phyloP scores from a whole-genome alignment of 225 moss, liverwort and hornwort species.

The Sphagnum tenellum region DNA sequence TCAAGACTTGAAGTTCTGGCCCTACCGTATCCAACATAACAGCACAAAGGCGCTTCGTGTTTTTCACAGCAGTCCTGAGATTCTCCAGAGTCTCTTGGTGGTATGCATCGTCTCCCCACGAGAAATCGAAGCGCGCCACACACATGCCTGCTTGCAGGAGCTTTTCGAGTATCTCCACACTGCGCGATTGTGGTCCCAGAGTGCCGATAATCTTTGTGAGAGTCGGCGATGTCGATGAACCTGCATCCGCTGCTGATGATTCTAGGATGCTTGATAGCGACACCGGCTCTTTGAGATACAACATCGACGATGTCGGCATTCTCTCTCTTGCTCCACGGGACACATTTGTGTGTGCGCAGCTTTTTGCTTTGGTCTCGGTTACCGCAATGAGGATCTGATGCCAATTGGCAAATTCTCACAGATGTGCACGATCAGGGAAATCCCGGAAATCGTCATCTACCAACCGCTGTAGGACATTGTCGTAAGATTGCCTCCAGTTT shows the following conservation, averaged over 20 bases:
- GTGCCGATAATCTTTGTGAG: slow-evolving; percentile 69
- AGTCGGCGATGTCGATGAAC: slow-evolving; percentile 13
- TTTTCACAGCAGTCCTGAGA: slow-evolving; percentile 22
- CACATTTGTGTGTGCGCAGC: too few species aligned
- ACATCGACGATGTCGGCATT: slow-evolving; percentile 18
- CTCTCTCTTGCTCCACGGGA: too few species aligned
- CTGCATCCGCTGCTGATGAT: slow-evolving; percentile 32
- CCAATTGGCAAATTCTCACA: too few species aligned
- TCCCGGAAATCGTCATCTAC: too few species aligned
- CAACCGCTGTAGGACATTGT: too few species aligned
- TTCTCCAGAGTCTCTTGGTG: slow-evolving; percentile 51
- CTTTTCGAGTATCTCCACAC: slow-evolving; percentile 45
- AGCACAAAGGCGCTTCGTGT: slow-evolving; percentile 27
- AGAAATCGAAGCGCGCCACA: slow-evolving; percentile 46
- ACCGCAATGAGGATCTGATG: too few species aligned
- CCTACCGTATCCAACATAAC: slow-evolving; percentile 84
- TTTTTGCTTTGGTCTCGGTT: too few species aligned
- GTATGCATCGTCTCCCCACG: slow-evolving; percentile 21
- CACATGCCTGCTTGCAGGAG: slow-evolving; percentile 82
- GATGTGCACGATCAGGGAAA: too few species aligned
- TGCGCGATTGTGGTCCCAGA: slow-evolving; percentile 62
- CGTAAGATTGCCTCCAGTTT: too few species aligned
- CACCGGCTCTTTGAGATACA: slow-evolving; percentile 68
- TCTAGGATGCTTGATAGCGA: slow-evolving; percentile 68
- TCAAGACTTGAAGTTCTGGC: slow-evolving; percentile 64